phyloP scores from a whole-genome alignment of 305 asterid genomes.

The Fraxinus nigra region DNA sequence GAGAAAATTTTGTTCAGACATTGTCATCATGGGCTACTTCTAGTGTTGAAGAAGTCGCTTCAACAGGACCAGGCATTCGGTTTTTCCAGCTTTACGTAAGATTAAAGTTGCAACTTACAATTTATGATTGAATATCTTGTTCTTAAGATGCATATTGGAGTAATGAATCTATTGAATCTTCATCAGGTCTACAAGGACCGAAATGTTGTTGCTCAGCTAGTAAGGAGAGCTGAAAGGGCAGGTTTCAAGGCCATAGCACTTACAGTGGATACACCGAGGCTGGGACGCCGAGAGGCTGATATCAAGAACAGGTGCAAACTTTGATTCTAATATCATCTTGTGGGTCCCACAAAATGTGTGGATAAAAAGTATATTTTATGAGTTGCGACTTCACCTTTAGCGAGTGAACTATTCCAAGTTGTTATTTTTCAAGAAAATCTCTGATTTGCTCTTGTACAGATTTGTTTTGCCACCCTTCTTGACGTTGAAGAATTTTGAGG shows the following conservation, averaged over 20 bases:
- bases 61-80: conserved; percentile 92
- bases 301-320: conserved; percentile 72
- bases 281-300: conserved; percentile 92
- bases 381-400: background rate
- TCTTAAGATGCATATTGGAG: background rate
- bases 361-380: background rate
- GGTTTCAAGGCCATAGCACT: conserved; percentile 98
- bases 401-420: background rate
- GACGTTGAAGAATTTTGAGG: conserved; percentile 86
- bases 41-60: conserved; percentile 95
- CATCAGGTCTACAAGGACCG: conserved; percentile 86
- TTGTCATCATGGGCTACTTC: conserved; percentile 96
- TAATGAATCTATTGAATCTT: conserved; percentile 9
- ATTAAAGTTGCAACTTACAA: conserved; percentile 1
- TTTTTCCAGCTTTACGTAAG: conserved; percentile 95
- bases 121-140: background rate
- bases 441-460: conserved; percentile 36
- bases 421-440: background rate
- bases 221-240: conserved; percentile 91
- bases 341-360: background rate
- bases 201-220: conserved; percentile 88
- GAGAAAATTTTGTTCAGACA: conserved; percentile 42
- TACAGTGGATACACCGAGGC: conserved; percentile 85
- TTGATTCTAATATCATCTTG: background rate
- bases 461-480: conserved; percentile 73